Percentiles rank a stretch among this genome's conserved stretches.
Conservation (phyloP, 2,329 filamentous ascomycete genomes). For the Ampelomyces quisqualis region DNA sequence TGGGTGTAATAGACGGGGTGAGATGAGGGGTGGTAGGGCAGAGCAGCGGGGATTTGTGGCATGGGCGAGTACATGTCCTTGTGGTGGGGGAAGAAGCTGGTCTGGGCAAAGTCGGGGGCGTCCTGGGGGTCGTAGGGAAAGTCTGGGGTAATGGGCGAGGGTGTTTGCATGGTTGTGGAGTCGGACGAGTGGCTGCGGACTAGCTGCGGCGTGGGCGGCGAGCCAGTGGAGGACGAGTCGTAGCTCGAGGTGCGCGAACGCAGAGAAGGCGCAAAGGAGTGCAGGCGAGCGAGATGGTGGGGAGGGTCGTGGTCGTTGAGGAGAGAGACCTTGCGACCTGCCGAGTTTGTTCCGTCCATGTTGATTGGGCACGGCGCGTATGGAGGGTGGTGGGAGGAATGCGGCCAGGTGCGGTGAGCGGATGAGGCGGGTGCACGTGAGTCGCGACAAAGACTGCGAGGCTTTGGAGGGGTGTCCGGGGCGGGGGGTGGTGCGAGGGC, state of each 20-base stretch:
- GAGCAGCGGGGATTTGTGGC: conserved; percentile 23
- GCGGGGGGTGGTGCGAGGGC: not conserved
- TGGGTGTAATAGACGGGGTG: conserved; percentile 1
- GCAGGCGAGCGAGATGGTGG: conserved; percentile 35
- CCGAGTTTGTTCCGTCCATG: conserved; percentile 56
- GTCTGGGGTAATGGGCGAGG: conserved; percentile 51
- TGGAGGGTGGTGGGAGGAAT: conserved; percentile 31
- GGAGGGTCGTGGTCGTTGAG: conserved; percentile 50
- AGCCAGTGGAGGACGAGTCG: conserved; percentile 49
- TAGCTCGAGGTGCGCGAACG: conserved; percentile 48
- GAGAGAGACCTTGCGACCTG: conserved; percentile 53
- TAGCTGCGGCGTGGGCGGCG: conserved; percentile 50
- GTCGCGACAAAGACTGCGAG: no score
- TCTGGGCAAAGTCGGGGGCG: conserved; percentile 32
- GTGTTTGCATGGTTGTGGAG: conserved; percentile 46
- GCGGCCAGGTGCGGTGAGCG: conserved; percentile 11
- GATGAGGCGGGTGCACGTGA: conserved; percentile 3
- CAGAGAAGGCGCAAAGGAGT: conserved; percentile 40
- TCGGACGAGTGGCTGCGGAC: conserved; percentile 51
- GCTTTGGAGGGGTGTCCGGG: no score
- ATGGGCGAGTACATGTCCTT: conserved; percentile 32
- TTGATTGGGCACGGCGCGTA: conserved; percentile 30
- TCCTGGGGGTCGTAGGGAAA: conserved; percentile 35
- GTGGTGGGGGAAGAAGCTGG: conserved; percentile 30
- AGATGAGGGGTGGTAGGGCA: conserved; percentile 25